Percentiles rank a stretch among this genome's conserved stretches.
phyloP scores from a whole-genome alignment of 345 rosid genomes.

The Salix brachista region DNA sequence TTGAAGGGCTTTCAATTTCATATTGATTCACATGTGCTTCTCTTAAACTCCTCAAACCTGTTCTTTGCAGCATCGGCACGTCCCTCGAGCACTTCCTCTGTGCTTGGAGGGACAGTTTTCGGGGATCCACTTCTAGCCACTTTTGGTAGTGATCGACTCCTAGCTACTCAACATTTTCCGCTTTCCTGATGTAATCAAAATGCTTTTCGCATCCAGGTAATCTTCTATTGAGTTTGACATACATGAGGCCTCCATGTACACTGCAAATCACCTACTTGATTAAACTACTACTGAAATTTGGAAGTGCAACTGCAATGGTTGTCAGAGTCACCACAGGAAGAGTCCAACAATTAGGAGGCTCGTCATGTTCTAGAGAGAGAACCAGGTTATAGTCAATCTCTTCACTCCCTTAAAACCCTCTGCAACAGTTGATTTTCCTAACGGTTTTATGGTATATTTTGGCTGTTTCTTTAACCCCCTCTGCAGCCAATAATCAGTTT shows the following conservation, averaged over 20 bases:
- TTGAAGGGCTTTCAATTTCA: conserved; percentile 40
- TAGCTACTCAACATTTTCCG: conserved; percentile 57
- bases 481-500: conserved; percentile 50
- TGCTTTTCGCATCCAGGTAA: conserved; percentile 20
- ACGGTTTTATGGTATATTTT: conserved; percentile 40
- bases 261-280: conserved; percentile 36
- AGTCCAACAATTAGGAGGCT: conserved; percentile 75
- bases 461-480: conserved; percentile 59
- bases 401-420: conserved; percentile 48
- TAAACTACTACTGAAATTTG: conserved; percentile 30
- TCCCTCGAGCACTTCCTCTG: conserved; percentile 44
- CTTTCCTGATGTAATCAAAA: conserved; percentile 36
- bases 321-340: conserved; percentile 69
- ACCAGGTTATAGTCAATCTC: conserved; percentile 55
- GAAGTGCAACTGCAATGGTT: conserved; percentile 63
- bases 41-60: conserved; percentile 38
- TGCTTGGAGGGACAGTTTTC: conserved; percentile 39
- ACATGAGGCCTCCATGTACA: conserved; percentile 54
- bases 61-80: conserved; percentile 51
- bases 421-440: conserved; percentile 39
- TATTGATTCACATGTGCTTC: conserved; percentile 25
- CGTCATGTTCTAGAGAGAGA: conserved; percentile 42
- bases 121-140: conserved; percentile 67
- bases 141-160: conserved; percentile 63
- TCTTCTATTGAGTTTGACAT: conserved; percentile 48